Evolutionary conservation across 352 stramenopile species (phyloP).

Genomic region (Thraustochytrium striatum): DNA sequence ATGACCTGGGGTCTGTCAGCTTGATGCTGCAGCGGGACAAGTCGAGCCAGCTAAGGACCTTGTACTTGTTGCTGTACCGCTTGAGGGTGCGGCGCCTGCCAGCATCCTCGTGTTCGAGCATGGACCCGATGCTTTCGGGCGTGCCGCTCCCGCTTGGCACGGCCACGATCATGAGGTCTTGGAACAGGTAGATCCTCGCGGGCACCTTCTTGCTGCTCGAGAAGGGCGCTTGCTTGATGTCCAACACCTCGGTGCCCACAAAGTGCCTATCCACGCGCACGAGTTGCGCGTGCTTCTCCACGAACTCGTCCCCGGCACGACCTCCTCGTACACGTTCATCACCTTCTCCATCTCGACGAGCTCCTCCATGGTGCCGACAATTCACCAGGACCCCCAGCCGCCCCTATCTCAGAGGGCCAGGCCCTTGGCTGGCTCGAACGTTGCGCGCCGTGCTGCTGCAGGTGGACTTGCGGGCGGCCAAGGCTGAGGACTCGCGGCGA

Average conservation of each 20-base stretch:
- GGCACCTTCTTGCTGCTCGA: neutral
- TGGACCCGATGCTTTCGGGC: slow-evolving; percentile 30
- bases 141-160: neutral
- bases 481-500: too few relatives aligned
- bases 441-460: too few relatives aligned
- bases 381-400: too few relatives aligned
- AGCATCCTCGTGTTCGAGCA: slow-evolving; percentile 41
- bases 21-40: slow-evolving; percentile 4
- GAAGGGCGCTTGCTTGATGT: slow-evolving; percentile 19
- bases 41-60: slow-evolving; percentile 23
- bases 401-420: too few relatives aligned
- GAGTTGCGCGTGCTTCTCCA: slow-evolving; percentile 12
- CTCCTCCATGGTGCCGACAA: slow-evolving; percentile 12
- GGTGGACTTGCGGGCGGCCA: too few relatives aligned
- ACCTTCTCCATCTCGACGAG: slow-evolving; percentile 20
- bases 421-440: too few relatives aligned
- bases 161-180: slow-evolving; percentile 12
- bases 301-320: neutral
- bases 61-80: slow-evolving; percentile 43
- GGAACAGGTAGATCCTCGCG: slow-evolving; percentile 15
- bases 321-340: slow-evolving; percentile 44
- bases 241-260: slow-evolving; percentile 2
- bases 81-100: slow-evolving; percentile 42
- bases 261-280: slow-evolving; percentile 27
- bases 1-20: neutral